Evolutionary conservation across 176 grass and related monocot genomes (phyloP).

Genomic region (Otatea glauca): DNA sequence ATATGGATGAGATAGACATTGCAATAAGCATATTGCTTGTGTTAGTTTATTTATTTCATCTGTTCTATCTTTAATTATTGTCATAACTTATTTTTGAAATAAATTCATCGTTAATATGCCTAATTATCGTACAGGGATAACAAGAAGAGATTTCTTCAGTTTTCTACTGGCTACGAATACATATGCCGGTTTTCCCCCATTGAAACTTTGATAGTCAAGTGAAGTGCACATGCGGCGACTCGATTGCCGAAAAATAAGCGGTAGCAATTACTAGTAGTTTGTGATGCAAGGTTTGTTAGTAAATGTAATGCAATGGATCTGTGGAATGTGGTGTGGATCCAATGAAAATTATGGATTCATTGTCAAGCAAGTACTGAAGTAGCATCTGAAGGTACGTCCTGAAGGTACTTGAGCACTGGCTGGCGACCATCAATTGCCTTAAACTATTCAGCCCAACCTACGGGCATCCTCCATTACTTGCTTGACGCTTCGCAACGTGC

Average conservation of each 20-base stretch:
- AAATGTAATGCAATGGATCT: slow-evolving; percentile 25
- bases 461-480: slow-evolving; percentile 41
- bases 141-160: neutral
- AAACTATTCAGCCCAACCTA: slow-evolving; percentile 45
- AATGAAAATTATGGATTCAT: slow-evolving; percentile 13
- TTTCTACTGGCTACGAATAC: slow-evolving; percentile 1
- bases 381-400: slow-evolving; percentile 60
- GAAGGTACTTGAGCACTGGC: slow-evolving; percentile 50
- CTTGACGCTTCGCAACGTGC: slow-evolving; percentile 53
- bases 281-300: slow-evolving; percentile 5
- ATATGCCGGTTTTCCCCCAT: slow-evolving; percentile 14
- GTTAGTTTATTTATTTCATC: no score
- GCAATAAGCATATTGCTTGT: no score
- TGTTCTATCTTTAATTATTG: no score
- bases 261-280: slow-evolving; percentile 31
- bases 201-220: slow-evolving; percentile 11
- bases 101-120: no score
- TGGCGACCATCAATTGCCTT: slow-evolving; percentile 35
- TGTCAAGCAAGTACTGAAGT: neutral
- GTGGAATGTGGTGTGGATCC: slow-evolving; percentile 46
- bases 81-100: no score
- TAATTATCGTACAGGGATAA: neutral
- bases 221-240: slow-evolving; percentile 43
- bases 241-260: slow-evolving; percentile 40
- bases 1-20: no score